Evolutionary conservation across 106 monocot genomes (phyloP), one percentile per base, ranked within the genome.

Genomic region (Allium fistulosum): DNA sequence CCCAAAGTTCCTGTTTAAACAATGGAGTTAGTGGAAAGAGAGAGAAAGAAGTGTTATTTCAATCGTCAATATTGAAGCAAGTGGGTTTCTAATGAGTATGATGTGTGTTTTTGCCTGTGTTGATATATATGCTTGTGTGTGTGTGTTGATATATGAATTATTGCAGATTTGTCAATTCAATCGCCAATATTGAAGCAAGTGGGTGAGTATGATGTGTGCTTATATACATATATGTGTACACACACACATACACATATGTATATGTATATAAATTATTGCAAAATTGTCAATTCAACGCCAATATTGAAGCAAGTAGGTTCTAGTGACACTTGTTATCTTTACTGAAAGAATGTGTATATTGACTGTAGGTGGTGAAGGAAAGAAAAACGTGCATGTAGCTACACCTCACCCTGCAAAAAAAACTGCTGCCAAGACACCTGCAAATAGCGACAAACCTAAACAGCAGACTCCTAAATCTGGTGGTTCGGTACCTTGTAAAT

Each of bases 331-430:
- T 9, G 13, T 53, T 53, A 53, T 59, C 10, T 59, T 59, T 13
- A 6, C 11, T 45, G 0, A 62, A 47, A 15, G 2, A 9, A 7
- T 65, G 8, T 7, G 16, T 18, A 50, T 46, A 22, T 66, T 0
- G 17, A 46, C 11, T 66, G 47, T 12, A 66, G 66, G 66, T 50
- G 51, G 51, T 18, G 66, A 66, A 50, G 66, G 68, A 68, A 95
- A 95, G 79, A 85, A 85, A 67, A 73, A 65, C 56, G 84, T 68
- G n/a, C 80, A 83, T 59, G 46, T 61, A 51, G 83, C 84, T 4
- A 94, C 87, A 14, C 93, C 88, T 51, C 63, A 93, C 52, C 93
- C 87, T 10, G 63, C 79, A 3, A 94, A 94, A 61, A 81, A 82
- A 26, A 22, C 22, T 1, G 78, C 62, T 48, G 75, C 55, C n/a